Percentiles rank a stretch among this genome's conserved stretches.
These are phyloP conservation scores for Peronospora tabacina DNA, from an alignment of 352 stramenopile species.

Conservation along the genomic window DNA sequence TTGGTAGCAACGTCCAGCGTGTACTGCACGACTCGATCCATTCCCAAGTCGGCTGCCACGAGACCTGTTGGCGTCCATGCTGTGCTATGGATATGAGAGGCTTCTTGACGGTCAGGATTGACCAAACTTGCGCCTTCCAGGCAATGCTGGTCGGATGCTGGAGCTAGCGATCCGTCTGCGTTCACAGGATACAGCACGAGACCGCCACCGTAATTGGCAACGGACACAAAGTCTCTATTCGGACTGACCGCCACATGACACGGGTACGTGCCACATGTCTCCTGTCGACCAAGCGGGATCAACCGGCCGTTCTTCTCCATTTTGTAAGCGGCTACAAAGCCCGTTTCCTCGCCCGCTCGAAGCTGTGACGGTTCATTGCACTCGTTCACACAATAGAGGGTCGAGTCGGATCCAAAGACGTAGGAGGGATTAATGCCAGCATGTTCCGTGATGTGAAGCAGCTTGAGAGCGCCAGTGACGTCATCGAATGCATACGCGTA, in stretches of 20 bases:
- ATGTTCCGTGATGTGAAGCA: conserved; percentile 38
- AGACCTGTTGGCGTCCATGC: conserved; percentile 46
- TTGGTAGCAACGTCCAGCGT: conserved; percentile 32
- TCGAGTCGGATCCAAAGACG: conserved; percentile 33
- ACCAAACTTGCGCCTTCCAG: conserved; percentile 41
- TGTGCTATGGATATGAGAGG: conserved; percentile 67
- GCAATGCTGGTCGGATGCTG: conserved; percentile 34
- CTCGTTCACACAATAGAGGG: conserved; percentile 69
- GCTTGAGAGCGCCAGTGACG: conserved; percentile 36
- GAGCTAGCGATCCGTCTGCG: conserved; percentile 42
- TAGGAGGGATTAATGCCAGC: conserved; percentile 69
- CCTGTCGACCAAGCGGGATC: conserved; percentile 36
- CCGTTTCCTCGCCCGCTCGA: conserved; percentile 33
- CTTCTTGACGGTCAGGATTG: conserved; percentile 59
- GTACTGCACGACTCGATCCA: conserved; percentile 59
- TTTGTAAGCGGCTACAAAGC: conserved; percentile 48
- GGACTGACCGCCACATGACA: conserved; percentile 57
- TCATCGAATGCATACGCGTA: conserved; percentile 56
- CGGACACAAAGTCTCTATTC: conserved; percentile 42
- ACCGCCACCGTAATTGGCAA: conserved; percentile 69
- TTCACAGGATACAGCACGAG: conserved; percentile 52
- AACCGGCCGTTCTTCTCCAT: conserved; percentile 39
- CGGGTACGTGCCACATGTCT: conserved; percentile 48
- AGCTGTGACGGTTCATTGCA: conserved; percentile 35
- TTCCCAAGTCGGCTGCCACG: conserved; percentile 59